Base-by-base conservation (phyloP, 2,329 filamentous ascomycete genomes). In the Eutypella sp. region DNA sequence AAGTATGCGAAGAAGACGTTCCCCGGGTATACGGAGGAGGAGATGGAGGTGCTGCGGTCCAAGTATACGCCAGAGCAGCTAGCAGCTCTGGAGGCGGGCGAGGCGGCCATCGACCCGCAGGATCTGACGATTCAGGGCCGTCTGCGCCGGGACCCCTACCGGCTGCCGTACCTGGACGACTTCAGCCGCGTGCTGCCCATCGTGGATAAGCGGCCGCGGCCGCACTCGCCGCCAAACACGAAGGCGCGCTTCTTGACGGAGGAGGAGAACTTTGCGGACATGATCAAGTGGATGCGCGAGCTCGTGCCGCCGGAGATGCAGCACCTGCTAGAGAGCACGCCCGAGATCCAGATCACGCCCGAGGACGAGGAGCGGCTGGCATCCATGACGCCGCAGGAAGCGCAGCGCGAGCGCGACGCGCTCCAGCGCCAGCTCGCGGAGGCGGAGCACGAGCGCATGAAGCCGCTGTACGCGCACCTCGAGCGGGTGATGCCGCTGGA, bases 41-140 rank as follows among this genome's bases (percentile, higher is more conserved):
- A 93, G 61, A 78, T 81, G 59, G 74, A 75, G 48, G 59, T 68
- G 18, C 74, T 96, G 47, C 67, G 68, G 47, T 69, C 80, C 60
- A 79, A 78, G 57, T 97, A 96, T 73, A 87, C 89, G 0, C 76
- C 84, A 15, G 81, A 85, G 63, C 92, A 97, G 71, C 75, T 95
- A 56, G 82, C 81, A 46, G 89, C 90, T 47, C 82, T 97, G 62
- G 76, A 87, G 68, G 86, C 87, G 40, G 90, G 85, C 57, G 91
- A 96, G 68, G 71, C 78, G 50, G 81, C 86, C 54, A 83, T 96
- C 63, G 77, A 86, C 61, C 72, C 84, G 9, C 74, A 82, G 54
- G 89, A 97, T 66, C 64, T 96, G 62, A 75, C 84, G 36, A 74
- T 81, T 27, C 86, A 93, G 68, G 87, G 84, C 53, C 76, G 81